Evolutionary conservation across 1,139 yeast species (phyloP).

Genomic region (Yueomyces sp.): DNA sequence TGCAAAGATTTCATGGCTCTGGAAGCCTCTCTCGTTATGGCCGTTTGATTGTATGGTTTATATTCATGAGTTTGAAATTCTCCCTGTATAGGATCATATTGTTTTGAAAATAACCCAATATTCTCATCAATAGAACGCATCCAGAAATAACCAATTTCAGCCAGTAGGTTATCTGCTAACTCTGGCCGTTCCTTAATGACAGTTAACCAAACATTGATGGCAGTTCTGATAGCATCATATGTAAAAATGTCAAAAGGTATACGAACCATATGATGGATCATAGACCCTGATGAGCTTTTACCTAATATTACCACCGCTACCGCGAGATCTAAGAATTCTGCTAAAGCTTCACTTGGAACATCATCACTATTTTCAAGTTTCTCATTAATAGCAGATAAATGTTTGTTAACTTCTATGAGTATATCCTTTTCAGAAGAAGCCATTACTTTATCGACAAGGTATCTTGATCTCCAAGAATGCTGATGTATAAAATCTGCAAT

Average conservation of each 20-base stretch:
- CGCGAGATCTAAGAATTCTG: slow-evolving; percentile 33
- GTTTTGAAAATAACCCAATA: slow-evolving; percentile 56
- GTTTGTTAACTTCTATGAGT: slow-evolving; percentile 11
- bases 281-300: slow-evolving; percentile 35
- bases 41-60: slow-evolving; percentile 64
- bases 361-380: slow-evolving; percentile 9
- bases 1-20: slow-evolving; percentile 42
- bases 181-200: slow-evolving; percentile 57
- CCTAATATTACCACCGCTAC: slow-evolving; percentile 37
- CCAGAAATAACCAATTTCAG: slow-evolving; percentile 56
- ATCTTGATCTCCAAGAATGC: slow-evolving; percentile 58
- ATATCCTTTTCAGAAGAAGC: slow-evolving; percentile 19
- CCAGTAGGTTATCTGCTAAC: slow-evolving; percentile 46
- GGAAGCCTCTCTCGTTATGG: slow-evolving; percentile 41
- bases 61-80: slow-evolving; percentile 77
- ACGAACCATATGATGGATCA: slow-evolving; percentile 46
- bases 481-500: slow-evolving; percentile 68
- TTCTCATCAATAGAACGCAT: slow-evolving; percentile 47
- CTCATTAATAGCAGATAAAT: slow-evolving; percentile 11
- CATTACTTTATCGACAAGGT: slow-evolving; percentile 24
- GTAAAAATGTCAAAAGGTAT: slow-evolving; percentile 63
- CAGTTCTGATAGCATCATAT: slow-evolving; percentile 47
- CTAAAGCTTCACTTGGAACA: slow-evolving; percentile 26
- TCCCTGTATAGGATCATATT: slow-evolving; percentile 46
- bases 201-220: slow-evolving; percentile 71